phyloP scores from a whole-genome alignment of 2,329 filamentous ascomycete species.

The Lasiodiplodia sp. region DNA sequence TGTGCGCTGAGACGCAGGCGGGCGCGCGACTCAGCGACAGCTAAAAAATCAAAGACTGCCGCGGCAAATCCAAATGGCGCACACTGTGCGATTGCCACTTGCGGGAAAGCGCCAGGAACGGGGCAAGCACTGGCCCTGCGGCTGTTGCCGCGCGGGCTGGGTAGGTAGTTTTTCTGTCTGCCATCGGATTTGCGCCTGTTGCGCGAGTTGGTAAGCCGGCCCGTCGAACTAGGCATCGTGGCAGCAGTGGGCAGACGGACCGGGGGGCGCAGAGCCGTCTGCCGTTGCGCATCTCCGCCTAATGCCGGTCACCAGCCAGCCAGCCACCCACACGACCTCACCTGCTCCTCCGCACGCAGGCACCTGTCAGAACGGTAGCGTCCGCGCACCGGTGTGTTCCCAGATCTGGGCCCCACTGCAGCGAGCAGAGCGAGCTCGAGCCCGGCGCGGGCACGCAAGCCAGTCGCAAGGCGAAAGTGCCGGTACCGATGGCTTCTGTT shows the following conservation, averaged over 20 bases:
- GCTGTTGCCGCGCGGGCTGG: constrained; percentile 15
- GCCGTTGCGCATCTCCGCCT: not conserved
- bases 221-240: not conserved
- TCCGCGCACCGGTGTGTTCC: not conserved
- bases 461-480: not conserved
- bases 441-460: not conserved
- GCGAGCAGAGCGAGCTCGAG: not conserved
- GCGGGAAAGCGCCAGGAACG: constrained; percentile 21
- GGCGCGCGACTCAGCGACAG: not conserved
- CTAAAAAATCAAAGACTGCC: constrained; percentile 4
- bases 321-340: constrained; percentile 10
- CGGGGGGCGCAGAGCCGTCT: not conserved
- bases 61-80: constrained; percentile 18
- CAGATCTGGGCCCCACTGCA: constrained; percentile 2
- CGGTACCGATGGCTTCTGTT: not conserved
- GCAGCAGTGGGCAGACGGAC: constrained; percentile 7
- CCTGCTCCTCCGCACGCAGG: constrained; percentile 15
- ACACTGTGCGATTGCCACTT: constrained; percentile 9
- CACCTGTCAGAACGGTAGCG: constrained; percentile 8
- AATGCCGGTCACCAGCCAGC: not conserved
- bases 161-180: constrained; percentile 15
- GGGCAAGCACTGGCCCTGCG: constrained; percentile 21
- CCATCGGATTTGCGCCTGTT: not conserved
- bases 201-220: not conserved
- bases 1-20: not conserved